phyloP scores from a whole-genome alignment of 495 filamentous ascomycete species.

The Aspergillus baeticus region DNA sequence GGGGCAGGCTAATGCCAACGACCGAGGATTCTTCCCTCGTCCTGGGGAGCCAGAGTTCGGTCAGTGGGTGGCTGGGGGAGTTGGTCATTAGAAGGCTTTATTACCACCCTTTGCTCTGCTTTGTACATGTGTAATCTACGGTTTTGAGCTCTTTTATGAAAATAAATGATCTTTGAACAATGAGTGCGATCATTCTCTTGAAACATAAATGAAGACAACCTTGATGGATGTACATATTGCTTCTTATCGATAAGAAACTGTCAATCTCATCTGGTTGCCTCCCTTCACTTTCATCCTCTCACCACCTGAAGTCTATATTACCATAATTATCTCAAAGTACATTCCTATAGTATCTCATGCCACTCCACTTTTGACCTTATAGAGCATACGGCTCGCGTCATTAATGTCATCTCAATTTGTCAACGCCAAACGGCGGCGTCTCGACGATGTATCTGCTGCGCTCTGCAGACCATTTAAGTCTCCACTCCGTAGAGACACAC shows the following conservation, averaged over 20 bases:
- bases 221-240: not conserved
- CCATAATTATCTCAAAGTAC: not conserved
- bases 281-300: not conserved
- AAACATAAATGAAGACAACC: not conserved
- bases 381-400: not conserved
- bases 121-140: conserved; percentile 20
- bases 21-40: conserved; percentile 69
- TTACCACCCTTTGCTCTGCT: not conserved
- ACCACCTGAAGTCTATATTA: too few species aligned
- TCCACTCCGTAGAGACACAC: conserved; percentile 47
- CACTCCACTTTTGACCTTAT: not conserved
- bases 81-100: conserved; percentile 58
- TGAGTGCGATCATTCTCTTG: too few species aligned
- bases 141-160: conserved; percentile 3
- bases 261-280: not conserved
- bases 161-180: not conserved
- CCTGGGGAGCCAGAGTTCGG: conserved; percentile 70
- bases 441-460: conserved; percentile 46
- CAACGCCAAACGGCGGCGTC: conserved; percentile 54
- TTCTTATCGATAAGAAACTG: not conserved
- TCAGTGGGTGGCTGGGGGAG: conserved; percentile 73
- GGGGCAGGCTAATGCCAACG: conserved; percentile 39
- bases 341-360: not conserved
- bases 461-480: conserved; percentile 70
- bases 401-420: conserved; percentile 23